Percentiles rank a stretch among this genome's conserved stretches.
Evolutionary conservation across 2,329 filamentous ascomycete genomes (phyloP).

Genomic region (Penicillium sp.): DNA sequence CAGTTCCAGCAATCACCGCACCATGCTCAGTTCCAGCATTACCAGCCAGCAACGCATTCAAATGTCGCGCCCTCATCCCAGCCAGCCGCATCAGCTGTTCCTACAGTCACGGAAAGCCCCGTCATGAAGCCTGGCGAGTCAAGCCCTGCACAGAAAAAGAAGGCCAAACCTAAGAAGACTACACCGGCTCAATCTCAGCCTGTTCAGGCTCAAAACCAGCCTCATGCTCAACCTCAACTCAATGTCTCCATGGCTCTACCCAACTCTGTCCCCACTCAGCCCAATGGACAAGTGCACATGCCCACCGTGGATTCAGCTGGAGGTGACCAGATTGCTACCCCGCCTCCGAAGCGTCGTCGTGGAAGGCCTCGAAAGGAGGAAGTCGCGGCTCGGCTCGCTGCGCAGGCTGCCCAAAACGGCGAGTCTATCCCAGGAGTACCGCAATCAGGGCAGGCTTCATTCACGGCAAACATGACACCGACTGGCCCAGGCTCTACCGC

Average conservation of each 20-base stretch:
- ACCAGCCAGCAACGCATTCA: conserved; percentile 21
- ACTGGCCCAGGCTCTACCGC: conserved; percentile 9
- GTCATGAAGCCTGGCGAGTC: conserved; percentile 13
- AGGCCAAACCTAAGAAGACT: conserved; percentile 17
- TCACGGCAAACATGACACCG: conserved; percentile 22
- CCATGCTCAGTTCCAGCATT: conserved; percentile 24
- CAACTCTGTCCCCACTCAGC: conserved; percentile 8
- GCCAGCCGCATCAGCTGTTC: conserved; percentile 3
- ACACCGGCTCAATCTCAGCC: neutral
- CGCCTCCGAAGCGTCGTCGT: conserved; percentile 21
- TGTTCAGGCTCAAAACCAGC: neutral
- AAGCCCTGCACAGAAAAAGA: conserved; percentile 24
- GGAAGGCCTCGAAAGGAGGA: conserved; percentile 29
- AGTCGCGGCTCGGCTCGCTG: conserved; percentile 23
- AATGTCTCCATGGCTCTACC: conserved; percentile 1
- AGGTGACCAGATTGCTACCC: conserved; percentile 8
- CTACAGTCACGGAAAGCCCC: conserved; percentile 4
- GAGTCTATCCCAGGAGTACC: conserved; percentile 11
- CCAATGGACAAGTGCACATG: conserved; percentile 18
- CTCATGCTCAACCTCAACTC: conserved; percentile 1
- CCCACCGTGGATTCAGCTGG: conserved; percentile 2
- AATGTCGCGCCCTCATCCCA: conserved; percentile 6
- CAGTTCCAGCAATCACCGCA: conserved; percentile 7
- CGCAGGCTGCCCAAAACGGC: conserved; percentile 18
- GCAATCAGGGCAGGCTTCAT: conserved; percentile 24